Percentiles rank a stretch among this genome's conserved stretches.
phyloP scores from a whole-genome alignment of 202 grass and related monocot species.

The Setaria italica region DNA sequence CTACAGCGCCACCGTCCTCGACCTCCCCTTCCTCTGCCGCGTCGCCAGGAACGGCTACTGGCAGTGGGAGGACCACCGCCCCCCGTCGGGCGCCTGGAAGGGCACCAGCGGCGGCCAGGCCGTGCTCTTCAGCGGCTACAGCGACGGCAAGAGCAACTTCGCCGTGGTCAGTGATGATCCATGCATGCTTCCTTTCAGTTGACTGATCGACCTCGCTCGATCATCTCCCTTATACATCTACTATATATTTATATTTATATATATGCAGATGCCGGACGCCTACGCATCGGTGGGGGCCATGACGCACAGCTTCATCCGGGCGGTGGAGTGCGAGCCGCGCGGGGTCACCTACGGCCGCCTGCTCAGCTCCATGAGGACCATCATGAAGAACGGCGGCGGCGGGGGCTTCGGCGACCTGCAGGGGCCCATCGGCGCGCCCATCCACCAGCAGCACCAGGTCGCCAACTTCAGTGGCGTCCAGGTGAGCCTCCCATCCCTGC shows the following conservation, averaged over 20 bases:
- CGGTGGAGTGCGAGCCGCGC: conserved; percentile 63
- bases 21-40: conserved; percentile 77
- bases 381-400: conserved; percentile 49
- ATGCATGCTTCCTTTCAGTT: not conserved
- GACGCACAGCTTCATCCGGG: conserved; percentile 88
- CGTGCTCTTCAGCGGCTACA: conserved; percentile 81
- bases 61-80: conserved; percentile 68
- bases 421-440: conserved; percentile 58
- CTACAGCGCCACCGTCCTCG: conserved; percentile 87
- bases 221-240: not conserved
- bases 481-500: conserved; percentile 33
- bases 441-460: conserved; percentile 50
- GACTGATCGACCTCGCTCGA: not conserved
- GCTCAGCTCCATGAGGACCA: conserved; percentile 67
- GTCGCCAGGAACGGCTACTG: conserved; percentile 57
- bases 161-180: conserved; percentile 45
- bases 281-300: conserved; percentile 66
- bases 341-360: conserved; percentile 72
- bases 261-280: conserved; percentile 51
- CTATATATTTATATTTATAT: not conserved
- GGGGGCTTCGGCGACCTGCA: conserved; percentile 29
- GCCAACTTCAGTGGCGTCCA: conserved; percentile 66
- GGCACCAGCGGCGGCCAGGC: conserved; percentile 75
- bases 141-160: conserved; percentile 61
- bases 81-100: conserved; percentile 51